Conservation (phyloP, 441 rosid genomes). For the Populus hybrid region DNA sequence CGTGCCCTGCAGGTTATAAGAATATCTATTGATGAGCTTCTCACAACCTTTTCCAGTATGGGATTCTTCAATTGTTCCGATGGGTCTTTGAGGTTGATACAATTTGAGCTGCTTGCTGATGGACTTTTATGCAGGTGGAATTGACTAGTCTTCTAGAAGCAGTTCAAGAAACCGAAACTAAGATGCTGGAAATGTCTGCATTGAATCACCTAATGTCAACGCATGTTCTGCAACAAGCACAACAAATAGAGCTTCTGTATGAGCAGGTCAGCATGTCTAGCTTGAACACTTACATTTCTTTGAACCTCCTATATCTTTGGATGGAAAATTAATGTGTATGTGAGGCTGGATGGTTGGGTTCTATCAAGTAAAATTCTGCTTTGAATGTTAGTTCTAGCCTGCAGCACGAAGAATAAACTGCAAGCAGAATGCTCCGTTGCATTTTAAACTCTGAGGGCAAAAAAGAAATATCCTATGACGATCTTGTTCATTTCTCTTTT, state of each 20-base stretch:
- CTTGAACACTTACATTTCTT: background rate
- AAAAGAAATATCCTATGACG: background rate
- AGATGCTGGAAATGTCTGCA: conserved; percentile 98
- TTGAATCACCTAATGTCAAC: conserved; percentile 93
- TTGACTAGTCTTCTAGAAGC: conserved; percentile 79
- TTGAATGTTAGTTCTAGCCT: background rate
- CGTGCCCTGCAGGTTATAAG: conserved; percentile 80
- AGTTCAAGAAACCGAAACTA: conserved; percentile 83
- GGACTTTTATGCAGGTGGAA: conserved; percentile 49
- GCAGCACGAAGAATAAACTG: background rate
- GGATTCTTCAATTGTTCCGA: background rate
- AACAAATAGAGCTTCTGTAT: conserved; percentile 78
- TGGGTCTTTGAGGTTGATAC: background rate
- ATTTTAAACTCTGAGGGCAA: background rate
- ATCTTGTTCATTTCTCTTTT: background rate
- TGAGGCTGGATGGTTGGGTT: background rate
- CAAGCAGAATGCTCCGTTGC: background rate
- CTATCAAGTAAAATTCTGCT: background rate
- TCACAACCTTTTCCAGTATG: background rate
- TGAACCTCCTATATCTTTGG: background rate
- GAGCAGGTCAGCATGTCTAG: conserved; percentile 59
- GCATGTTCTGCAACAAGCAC: conserved; percentile 91
- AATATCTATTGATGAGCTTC: background rate
- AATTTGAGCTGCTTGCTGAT: background rate
- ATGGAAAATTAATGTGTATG: background rate